Base-by-base conservation (phyloP, 164 flowering plant genomes). In the Sedum album region DNA sequence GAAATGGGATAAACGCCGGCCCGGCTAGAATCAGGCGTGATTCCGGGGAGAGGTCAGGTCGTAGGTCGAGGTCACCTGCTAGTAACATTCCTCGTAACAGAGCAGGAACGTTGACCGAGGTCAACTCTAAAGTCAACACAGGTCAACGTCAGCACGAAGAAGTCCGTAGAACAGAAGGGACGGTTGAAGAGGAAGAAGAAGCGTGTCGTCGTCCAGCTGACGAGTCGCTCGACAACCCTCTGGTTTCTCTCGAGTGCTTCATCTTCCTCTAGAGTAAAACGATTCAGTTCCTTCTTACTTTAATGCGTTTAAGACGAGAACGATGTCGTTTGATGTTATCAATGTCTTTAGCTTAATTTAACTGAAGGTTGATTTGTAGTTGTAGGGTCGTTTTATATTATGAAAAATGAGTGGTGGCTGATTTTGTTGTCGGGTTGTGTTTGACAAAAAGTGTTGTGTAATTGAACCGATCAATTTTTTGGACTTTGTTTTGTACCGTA, bases 181-280 rank as follows among this genome's bases (percentile, higher is more conserved):
- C 2, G 33, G 33, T 14, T 4, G 62, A 28, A 33, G 62, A 57
- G 17, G 62, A 57, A 14, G 62, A 57, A 14, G 60, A 9, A 13
- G 21, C 28, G 21, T 33, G 60, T 53, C 49, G 42, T 61, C 62
- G 60, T 53, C 49, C 49, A 51, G 30, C 42, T 25, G 67, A 66
- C 14, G 91, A 85, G 63, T 76, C 87, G 6, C 77, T 87, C 0
- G 87, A 87, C 6, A 84, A 84, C 70, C 87, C 87, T 20, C 75
- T 67, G 41, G 91, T 87, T 9, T 82, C 88, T 0, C 68, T 87
- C 30, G 92, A 87, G 46, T 87, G 92, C 75, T 87, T 87, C 69
- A 87, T 87, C 53, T 85, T 87, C 68, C 73, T 87, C 31, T 87
- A 61, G 44, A 1, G 61, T 14, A 13, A 57, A 13, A 21, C 28